Evolutionary conservation across 495 filamentous ascomycete genomes (phyloP).

Genomic region (Acidiella bohemica): DNA sequence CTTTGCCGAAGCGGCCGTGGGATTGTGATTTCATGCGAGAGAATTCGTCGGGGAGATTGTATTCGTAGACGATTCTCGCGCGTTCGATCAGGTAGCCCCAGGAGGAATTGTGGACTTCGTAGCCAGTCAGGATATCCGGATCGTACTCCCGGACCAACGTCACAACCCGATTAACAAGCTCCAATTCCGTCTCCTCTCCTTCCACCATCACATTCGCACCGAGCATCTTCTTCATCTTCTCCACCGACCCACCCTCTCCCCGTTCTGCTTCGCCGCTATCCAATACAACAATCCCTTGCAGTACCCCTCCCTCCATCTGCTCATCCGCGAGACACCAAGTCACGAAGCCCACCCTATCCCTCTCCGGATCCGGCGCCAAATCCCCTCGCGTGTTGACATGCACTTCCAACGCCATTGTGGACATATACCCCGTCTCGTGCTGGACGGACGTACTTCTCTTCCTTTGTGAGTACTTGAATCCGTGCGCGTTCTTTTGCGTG

Average conservation of each 20-base stretch:
- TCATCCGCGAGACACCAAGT: slow-evolving; percentile 62
- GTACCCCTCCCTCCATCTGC: slow-evolving; percentile 53
- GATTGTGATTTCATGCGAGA: slow-evolving; percentile 75
- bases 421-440: slow-evolving; percentile 89
- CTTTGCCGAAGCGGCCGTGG: slow-evolving; percentile 68
- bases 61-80: slow-evolving; percentile 73
- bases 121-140: slow-evolving; percentile 89
- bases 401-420: slow-evolving; percentile 87
- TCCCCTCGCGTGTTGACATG: slow-evolving; percentile 79
- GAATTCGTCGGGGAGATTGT: slow-evolving; percentile 77
- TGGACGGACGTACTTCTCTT: slow-evolving; percentile 59
- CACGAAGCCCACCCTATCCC: slow-evolving; percentile 78
- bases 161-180: slow-evolving; percentile 66
- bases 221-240: slow-evolving; percentile 39
- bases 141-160: slow-evolving; percentile 75
- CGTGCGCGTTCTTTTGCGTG: slow-evolving; percentile 72
- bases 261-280: slow-evolving; percentile 37
- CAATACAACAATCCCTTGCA: slow-evolving; percentile 54
- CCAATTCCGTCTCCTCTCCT: slow-evolving; percentile 65
- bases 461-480: slow-evolving; percentile 80
- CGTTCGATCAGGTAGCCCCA: slow-evolving; percentile 95
- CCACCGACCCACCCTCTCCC: slow-evolving; percentile 18
- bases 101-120: slow-evolving; percentile 82
- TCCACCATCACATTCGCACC: slow-evolving; percentile 43
- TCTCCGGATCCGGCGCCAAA: slow-evolving; percentile 71